A percentile compares a stretch with the other conserved stretches of the same genome.
These are phyloP conservation scores for Fusarium haematococcum DNA, from an alignment of 2,329 filamentous ascomycete genomes.

Conservation along the genomic window DNA sequence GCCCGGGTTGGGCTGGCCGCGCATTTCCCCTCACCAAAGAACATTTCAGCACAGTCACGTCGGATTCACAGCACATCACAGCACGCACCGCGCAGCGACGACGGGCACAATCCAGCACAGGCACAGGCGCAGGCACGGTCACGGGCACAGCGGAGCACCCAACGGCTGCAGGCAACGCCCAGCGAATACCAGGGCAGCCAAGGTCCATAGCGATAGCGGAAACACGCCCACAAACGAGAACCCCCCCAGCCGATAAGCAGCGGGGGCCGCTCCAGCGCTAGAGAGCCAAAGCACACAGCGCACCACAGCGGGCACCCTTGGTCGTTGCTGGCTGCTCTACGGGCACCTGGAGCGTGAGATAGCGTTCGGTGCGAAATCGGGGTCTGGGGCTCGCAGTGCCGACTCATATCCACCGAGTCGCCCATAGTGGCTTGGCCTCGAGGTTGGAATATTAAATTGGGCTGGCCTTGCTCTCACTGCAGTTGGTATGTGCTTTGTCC, in stretches of 20 bases:
- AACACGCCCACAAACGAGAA: neutral
- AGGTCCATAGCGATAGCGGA: neutral
- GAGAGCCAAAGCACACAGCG: neutral
- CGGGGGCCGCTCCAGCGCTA: neutral
- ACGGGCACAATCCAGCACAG: constrained; percentile 22
- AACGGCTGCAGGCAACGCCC: neutral
- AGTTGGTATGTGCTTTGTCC: constrained; percentile 29
- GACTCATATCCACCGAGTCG: constrained; percentile 25
- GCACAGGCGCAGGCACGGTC: constrained; percentile 9
- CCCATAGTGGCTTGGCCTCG: constrained; percentile 35
- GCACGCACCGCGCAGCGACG: constrained; percentile 23
- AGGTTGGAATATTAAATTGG: constrained; percentile 30
- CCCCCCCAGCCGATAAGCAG: neutral
- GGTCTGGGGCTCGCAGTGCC: constrained; percentile 10
- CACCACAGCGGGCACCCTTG: neutral
- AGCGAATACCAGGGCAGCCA: neutral
- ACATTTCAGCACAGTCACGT: constrained; percentile 58
- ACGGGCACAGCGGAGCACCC: neutral
- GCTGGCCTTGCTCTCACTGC: constrained; percentile 10
- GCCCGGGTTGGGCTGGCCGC: constrained; percentile 33
- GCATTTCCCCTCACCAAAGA: constrained; percentile 52
- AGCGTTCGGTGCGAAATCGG: constrained; percentile 37
- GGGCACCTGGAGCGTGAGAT: neutral
- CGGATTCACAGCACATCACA: constrained; percentile 40
- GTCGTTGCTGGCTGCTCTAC: neutral